Evolutionary conservation across 192 early-diverging fungal genomes (phyloP).

Genomic region (Coemansia sp.): DNA sequence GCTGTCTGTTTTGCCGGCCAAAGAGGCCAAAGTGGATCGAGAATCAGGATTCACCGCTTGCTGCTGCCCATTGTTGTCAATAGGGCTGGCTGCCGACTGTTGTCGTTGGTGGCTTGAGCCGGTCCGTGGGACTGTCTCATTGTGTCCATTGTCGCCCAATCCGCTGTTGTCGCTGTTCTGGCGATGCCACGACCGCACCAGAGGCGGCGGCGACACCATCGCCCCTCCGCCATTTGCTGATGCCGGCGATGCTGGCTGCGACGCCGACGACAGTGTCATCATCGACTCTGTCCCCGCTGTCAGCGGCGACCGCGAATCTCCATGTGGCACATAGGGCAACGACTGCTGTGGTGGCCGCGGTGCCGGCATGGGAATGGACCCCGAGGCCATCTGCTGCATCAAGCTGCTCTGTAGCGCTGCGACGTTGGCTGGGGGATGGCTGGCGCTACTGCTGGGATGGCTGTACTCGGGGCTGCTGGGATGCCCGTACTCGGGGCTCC

Average conservation of each 20-base stretch:
- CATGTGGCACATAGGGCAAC: not conserved
- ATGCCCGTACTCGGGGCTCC: conserved; percentile 12
- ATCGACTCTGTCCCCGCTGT: conserved; percentile 17
- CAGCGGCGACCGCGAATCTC: not conserved
- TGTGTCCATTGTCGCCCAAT: conserved; percentile 9
- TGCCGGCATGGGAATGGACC: conserved; percentile 1
- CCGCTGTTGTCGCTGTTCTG: conserved; percentile 16
- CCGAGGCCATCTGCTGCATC: conserved; percentile 26
- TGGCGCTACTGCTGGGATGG: not conserved
- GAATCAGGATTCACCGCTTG: conserved; percentile 1
- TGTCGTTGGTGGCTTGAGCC: conserved; percentile 21
- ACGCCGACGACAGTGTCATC: conserved; percentile 17
- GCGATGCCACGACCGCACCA: conserved; percentile 8
- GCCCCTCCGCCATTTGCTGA: conserved; percentile 7
- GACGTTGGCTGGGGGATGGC: conserved; percentile 8
- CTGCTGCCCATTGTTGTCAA: conserved; percentile 19
- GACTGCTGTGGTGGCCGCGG: not conserved
- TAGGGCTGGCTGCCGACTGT: conserved; percentile 1
- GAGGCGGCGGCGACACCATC: conserved; percentile 14
- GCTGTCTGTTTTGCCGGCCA: not conserved
- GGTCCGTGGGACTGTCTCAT: not conserved
- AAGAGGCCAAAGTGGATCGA: conserved; percentile 6
- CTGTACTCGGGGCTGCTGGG: not conserved
- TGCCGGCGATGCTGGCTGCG: conserved; percentile 10
- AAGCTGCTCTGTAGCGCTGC: conserved; percentile 27